Evolutionary conservation across 2,329 filamentous ascomycete species (phyloP), one percentile per base, ranked within the genome.

Genomic region (Ophiocordyceps polyrhachis-furcata): DNA sequence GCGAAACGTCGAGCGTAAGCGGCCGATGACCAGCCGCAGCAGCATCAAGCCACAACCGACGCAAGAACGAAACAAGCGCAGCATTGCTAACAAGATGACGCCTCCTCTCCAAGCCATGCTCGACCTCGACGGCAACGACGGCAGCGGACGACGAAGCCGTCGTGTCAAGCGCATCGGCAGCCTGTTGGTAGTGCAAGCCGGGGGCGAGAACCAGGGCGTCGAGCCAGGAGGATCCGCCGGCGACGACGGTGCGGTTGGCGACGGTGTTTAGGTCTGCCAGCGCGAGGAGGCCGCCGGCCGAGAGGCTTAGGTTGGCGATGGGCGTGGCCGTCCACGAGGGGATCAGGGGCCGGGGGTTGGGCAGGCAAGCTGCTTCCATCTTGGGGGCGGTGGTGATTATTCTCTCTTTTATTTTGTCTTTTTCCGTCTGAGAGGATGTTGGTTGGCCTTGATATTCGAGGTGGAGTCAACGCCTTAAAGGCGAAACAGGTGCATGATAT

Each of bases 111-210:
- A 17, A 15, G 3, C 40, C 20, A 14, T 23, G 20, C 12, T 15
- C 25, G n/a, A n/a, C 13, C 6, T n/a, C 40, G 23, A 41, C 19
- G 23, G 43, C 15, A 9, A 19, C 35, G 5, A 38, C 40, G 20
- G 21, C 35, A 38, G 35, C 14, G 5, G 40, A 40, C 14, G 37
- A 21, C 4, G 37, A 15, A 4, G 11, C 12, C 29, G 40, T 29
- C 41, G 40, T 31, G 47, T 63, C 63, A 15, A 79, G 58, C 1
- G 66, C 63, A 13, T 72, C 64, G 11, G 73, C 73, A 4, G 68
- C 64, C 51, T 79, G 73, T 51, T 79, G 73, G 50, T 70, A 71
- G 56, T 80, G 76, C 43, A 79, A 53, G 0, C 76, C 76, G 0
- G 76, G 76, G 2, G 71, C 73, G 3, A 80, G 63, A 13, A 79